These are phyloP conservation scores for Athelia sp. DNA, from an alignment of 1,284 basidiomycete genomes.

Conservation along the genomic window DNA sequence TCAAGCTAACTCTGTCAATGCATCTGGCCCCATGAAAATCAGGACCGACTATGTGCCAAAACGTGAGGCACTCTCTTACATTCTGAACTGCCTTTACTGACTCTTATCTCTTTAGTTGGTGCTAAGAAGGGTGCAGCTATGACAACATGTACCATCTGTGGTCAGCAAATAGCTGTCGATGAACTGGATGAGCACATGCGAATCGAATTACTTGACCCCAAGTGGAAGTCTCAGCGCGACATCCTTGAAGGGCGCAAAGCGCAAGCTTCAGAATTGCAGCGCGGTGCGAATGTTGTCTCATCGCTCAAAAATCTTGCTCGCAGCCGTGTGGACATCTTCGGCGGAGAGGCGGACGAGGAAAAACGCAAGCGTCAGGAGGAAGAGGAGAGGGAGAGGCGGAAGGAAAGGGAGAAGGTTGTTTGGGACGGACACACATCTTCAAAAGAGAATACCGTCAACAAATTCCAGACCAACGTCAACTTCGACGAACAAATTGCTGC, in stretches of 20 bases:
- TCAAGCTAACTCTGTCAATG: conserved; percentile 71
- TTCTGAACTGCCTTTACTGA: conserved; percentile 7
- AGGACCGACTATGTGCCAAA: conserved; percentile 95
- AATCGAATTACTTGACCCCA: conserved; percentile 95
- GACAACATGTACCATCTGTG: conserved; percentile 90
- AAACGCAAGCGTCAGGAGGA: conserved; percentile 81
- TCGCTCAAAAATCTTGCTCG: conserved; percentile 89
- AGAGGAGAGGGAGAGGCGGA: conserved; percentile 70
- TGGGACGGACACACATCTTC: conserved; percentile 96
- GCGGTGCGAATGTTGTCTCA: conserved; percentile 87
- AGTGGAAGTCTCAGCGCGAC: conserved; percentile 95
- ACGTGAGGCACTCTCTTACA: conserved; percentile 43
- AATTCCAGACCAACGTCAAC: conserved; percentile 86
- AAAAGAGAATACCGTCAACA: conserved; percentile 83
- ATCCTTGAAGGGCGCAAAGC: conserved; percentile 82
- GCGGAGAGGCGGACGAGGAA: conserved; percentile 86
- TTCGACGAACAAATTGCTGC: conserved; percentile 95
- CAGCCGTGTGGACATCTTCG: conserved; percentile 93
- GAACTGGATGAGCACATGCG: conserved; percentile 98
- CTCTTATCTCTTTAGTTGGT: conserved; percentile 43
- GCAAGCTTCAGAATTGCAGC: conserved; percentile 84
- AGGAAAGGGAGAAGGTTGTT: conserved; percentile 86
- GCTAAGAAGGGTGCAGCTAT: conserved; percentile 64
- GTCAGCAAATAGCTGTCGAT: conserved; percentile 90
- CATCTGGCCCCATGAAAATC: conserved; percentile 90